These are phyloP conservation scores for Hamamelis virginiana DNA, from an alignment of 164 flowering plant genomes.

Conservation along the genomic window DNA sequence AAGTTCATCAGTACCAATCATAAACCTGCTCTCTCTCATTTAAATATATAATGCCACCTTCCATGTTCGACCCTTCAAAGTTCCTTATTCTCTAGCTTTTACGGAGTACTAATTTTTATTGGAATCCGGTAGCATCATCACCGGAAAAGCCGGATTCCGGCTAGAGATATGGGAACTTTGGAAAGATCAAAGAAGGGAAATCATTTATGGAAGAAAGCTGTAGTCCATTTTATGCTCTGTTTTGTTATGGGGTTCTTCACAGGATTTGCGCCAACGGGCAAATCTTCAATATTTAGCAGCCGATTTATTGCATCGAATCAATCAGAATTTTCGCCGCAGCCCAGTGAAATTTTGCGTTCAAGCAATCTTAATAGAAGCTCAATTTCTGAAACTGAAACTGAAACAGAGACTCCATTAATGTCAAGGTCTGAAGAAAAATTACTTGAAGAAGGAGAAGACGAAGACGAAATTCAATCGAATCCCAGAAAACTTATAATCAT, in stretches of 20 bases:
- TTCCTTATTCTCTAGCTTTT: too few species aligned
- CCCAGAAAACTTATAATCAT: constrained; percentile 52
- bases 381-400: constrained; percentile 29
- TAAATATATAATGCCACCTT: constrained; percentile 11
- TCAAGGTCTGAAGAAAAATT: neutral
- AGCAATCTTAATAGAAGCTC: constrained; percentile 33
- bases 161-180: constrained; percentile 36
- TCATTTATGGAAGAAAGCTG: constrained; percentile 82
- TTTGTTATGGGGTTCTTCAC: constrained; percentile 91
- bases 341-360: constrained; percentile 22
- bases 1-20: constrained; percentile 35
- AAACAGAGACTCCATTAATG: constrained; percentile 16
- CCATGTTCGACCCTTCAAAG: neutral
- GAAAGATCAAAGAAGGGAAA: constrained; percentile 80
- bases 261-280: constrained; percentile 73
- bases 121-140: too few species aligned
- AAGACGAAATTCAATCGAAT: constrained; percentile 10
- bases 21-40: constrained; percentile 7
- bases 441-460: neutral
- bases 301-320: constrained; percentile 3
- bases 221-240: constrained; percentile 72
- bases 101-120: too few species aligned
- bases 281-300: constrained; percentile 26
- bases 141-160: neutral
- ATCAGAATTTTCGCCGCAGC: constrained; percentile 31